These are phyloP conservation scores for Rhodotorula sp. DNA, from an alignment of 1,284 basidiomycete species.

Conservation along the genomic window DNA sequence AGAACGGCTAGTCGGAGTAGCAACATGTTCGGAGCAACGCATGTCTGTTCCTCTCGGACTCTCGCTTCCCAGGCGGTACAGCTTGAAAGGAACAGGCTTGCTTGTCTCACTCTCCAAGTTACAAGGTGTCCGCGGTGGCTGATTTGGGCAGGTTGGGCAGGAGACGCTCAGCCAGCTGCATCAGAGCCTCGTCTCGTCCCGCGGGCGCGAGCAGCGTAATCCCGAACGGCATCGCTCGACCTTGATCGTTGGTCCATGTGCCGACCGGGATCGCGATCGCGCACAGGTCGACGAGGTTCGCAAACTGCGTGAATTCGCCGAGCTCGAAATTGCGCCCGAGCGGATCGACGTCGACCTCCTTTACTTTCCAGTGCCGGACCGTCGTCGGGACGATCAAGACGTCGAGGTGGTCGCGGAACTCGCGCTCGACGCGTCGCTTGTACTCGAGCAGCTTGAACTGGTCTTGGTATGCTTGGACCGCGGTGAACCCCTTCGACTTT, in stretches of 20 bases:
- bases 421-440: slow-evolving; percentile 1
- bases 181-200: slow-evolving; percentile 6
- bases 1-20: neutral
- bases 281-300: slow-evolving; percentile 19
- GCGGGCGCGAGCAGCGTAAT: slow-evolving; percentile 14
- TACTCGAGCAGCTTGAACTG: slow-evolving; percentile 6
- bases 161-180: slow-evolving; percentile 6
- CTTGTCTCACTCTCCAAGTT: too few species aligned
- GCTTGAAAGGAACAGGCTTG: too few species aligned
- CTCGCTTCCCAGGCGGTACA: too few species aligned
- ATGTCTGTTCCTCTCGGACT: too few species aligned
- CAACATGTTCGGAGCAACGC: too few species aligned
- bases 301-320: slow-evolving; percentile 17
- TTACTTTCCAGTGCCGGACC: slow-evolving; percentile 7
- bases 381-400: slow-evolving; percentile 21
- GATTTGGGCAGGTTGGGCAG: neutral
- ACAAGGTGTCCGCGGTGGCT: too few species aligned
- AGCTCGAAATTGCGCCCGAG: slow-evolving; percentile 13
- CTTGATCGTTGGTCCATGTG: neutral
- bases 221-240: slow-evolving; percentile 10
- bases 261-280: slow-evolving; percentile 15
- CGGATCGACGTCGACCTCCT: slow-evolving; percentile 13
- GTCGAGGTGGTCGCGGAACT: slow-evolving; percentile 19
- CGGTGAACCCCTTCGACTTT: slow-evolving; percentile 1
- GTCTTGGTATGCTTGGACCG: slow-evolving; percentile 11